Percentiles rank a stretch among this genome's conserved stretches.
These are phyloP conservation scores for Trichophyton rubrum DNA, from an alignment of 2,329 filamentous ascomycete genomes.

Conservation along the genomic window DNA sequence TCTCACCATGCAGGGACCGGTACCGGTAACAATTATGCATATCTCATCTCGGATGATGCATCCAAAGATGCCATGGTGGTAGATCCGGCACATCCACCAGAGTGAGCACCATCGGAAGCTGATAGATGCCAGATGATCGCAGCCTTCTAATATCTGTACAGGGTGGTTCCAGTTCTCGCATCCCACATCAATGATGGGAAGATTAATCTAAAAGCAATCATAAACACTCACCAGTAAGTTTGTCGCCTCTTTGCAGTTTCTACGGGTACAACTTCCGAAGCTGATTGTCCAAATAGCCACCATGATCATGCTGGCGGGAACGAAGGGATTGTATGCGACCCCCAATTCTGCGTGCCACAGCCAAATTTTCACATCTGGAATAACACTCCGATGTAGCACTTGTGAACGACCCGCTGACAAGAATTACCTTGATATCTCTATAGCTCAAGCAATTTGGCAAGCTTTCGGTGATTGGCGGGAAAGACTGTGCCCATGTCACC, in stretches of 20 bases:
- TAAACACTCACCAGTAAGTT: slow-evolving; percentile 92
- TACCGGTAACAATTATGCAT: slow-evolving; percentile 40
- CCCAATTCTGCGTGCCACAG: neutral
- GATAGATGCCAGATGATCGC: slow-evolving; percentile 1
- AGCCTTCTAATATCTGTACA: slow-evolving; percentile 20
- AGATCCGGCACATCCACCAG: slow-evolving; percentile 39
- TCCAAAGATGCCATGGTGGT: slow-evolving; percentile 41
- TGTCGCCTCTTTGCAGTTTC: neutral
- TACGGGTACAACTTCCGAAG: neutral
- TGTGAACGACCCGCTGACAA: slow-evolving; percentile 4
- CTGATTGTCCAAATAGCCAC: slow-evolving; percentile 47
- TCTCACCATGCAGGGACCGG: slow-evolving; percentile 12
- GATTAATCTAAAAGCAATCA: slow-evolving; percentile 75
- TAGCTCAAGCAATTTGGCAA: slow-evolving; percentile 48
- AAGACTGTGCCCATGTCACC: slow-evolving; percentile 69
- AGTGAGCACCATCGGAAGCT: slow-evolving; percentile 25
- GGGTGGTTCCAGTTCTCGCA: slow-evolving; percentile 55
- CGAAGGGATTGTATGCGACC: slow-evolving; percentile 52
- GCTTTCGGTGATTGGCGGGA: slow-evolving; percentile 63
- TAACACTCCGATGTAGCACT: neutral
- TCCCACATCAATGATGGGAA: slow-evolving; percentile 56
- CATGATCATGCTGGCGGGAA: slow-evolving; percentile 93
- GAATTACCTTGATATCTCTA: neutral
- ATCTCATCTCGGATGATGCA: slow-evolving; percentile 38
- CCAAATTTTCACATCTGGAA: neutral